Conservation (phyloP, 352 stramenopile genomes). For the Pythium angustatum region DNA sequence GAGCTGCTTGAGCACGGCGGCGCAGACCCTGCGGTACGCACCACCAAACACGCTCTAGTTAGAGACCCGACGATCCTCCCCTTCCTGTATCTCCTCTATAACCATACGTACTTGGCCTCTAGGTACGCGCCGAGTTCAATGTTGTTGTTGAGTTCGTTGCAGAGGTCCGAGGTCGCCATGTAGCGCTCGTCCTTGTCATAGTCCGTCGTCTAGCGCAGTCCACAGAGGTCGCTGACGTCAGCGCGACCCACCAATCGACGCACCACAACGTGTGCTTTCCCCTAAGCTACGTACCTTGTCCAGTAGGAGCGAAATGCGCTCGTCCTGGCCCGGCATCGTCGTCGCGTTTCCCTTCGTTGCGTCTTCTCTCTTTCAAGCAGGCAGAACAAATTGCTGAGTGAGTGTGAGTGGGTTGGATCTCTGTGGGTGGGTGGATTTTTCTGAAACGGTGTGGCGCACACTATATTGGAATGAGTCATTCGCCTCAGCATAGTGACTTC, state of each 20-base stretch:
- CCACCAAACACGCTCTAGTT: neutral
- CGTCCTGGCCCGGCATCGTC: constrained; percentile 70
- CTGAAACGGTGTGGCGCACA: constrained; percentile 24
- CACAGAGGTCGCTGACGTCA: neutral
- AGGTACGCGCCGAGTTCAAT: constrained; percentile 84
- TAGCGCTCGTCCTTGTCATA: constrained; percentile 99
- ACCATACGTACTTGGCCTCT: constrained; percentile 70
- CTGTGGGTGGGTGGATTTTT: constrained; percentile 9
- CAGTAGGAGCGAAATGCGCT: constrained; percentile 77
- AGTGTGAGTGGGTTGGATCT: constrained; percentile 27
- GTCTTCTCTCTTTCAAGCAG: constrained; percentile 12
- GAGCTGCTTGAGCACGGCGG: constrained; percentile 94
- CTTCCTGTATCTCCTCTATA: neutral
- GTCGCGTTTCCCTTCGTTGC: constrained; percentile 15
- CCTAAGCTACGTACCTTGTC: constrained; percentile 55
- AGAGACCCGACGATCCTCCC: neutral
- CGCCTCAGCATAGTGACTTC: constrained; percentile 27
- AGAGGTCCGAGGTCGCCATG: constrained; percentile 99
- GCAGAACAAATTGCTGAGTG: constrained; percentile 10
- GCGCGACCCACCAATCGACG: neutral
- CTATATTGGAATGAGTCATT: neutral
- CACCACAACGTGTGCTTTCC: neutral
- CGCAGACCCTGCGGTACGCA: constrained; percentile 87
- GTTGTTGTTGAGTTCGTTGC: constrained; percentile 94
- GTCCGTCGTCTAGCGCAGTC: constrained; percentile 58